phyloP scores from a whole-genome alignment of 257 asterid genomes.

The Ilex asprella region DNA sequence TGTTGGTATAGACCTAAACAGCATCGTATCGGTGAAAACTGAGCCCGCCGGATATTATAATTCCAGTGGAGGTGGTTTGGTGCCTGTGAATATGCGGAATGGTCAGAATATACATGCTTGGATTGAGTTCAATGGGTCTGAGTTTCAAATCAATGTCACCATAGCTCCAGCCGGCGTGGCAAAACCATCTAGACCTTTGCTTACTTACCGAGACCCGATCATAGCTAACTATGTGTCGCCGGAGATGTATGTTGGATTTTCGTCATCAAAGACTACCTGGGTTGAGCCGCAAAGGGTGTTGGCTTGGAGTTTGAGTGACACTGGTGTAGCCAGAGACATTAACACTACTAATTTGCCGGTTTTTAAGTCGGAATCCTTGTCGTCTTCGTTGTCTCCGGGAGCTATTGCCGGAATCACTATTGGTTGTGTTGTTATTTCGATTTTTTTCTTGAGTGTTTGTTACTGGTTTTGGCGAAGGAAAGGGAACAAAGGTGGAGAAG shows the following conservation, averaged over 20 bases:
- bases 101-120: conserved; percentile 69
- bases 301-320: conserved; percentile 81
- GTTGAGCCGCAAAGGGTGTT: conserved; percentile 63
- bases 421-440: conserved; percentile 35
- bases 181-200: conserved; percentile 37
- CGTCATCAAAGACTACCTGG: conserved; percentile 72
- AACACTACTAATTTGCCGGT: conserved; percentile 61
- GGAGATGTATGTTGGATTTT: conserved; percentile 66
- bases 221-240: conserved; percentile 41
- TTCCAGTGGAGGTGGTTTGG: conserved; percentile 17
- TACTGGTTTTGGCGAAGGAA: conserved; percentile 66
- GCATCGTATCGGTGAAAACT: conserved; percentile 25
- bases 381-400: conserved; percentile 37
- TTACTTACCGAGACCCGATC: conserved; percentile 27
- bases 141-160: conserved; percentile 53
- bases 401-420: conserved; percentile 47
- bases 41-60: conserved; percentile 46
- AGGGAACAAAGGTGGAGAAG: conserved; percentile 29
- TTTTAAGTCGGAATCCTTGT: conserved; percentile 28
- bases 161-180: conserved; percentile 56
- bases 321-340: conserved; percentile 59
- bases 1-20: conserved; percentile 59
- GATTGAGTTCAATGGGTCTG: conserved; percentile 65
- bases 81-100: conserved; percentile 45
- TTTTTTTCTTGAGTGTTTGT: conserved; percentile 14